phyloP scores from a whole-genome alignment of 2,329 filamentous ascomycete species.

The Emergomyces orientalis region DNA sequence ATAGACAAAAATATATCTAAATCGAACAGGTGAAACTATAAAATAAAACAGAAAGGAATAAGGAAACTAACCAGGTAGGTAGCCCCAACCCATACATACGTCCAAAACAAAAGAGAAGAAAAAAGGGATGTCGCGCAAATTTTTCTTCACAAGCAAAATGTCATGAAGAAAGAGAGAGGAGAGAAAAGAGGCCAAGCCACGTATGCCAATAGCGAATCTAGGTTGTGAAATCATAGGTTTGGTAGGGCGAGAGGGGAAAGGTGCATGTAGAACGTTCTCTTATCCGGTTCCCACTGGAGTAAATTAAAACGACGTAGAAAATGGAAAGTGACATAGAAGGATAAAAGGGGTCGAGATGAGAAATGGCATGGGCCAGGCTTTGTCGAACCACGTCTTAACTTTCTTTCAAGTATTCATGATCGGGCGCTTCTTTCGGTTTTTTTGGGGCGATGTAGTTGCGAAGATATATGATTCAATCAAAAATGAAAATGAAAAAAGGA shows the following conservation, averaged over 20 bases:
- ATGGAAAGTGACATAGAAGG: neutral
- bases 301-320: neutral
- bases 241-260: neutral
- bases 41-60: neutral
- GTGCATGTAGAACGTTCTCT: neutral
- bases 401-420: neutral
- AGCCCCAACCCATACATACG: neutral
- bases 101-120: neutral
- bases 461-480: neutral
- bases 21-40: neutral
- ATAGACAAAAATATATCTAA: neutral
- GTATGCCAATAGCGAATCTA: neutral
- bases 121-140: neutral
- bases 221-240: neutral
- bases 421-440: neutral
- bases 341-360: neutral
- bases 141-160: neutral
- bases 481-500: neutral
- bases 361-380: too few relatives aligned
- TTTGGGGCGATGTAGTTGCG: neutral
- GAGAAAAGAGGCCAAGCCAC: neutral
- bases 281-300: neutral
- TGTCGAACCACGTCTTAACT: neutral
- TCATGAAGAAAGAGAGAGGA: slow-evolving; percentile 2
- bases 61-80: neutral